phyloP scores from a whole-genome alignment of 768 basidiomycete genomes.

The Phallus indusiatus region DNA sequence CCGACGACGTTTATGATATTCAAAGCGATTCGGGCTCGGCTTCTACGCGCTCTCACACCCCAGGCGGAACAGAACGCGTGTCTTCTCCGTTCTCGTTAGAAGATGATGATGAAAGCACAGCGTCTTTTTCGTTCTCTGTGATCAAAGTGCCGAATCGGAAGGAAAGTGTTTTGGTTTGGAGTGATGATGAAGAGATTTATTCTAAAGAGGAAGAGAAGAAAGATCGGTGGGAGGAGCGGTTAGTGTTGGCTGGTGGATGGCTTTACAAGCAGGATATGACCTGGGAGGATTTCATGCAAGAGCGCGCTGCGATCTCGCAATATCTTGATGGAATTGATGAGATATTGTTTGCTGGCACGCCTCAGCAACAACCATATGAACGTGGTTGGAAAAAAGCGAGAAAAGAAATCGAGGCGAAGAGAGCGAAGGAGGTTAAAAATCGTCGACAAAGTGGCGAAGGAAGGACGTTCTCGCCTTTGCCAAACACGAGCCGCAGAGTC shows the following conservation, averaged over 20 bases:
- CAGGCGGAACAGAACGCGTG: conserved; percentile 9
- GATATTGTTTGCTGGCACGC: conserved; percentile 54
- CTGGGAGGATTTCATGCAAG: conserved; percentile 44
- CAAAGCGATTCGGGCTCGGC: conserved; percentile 56
- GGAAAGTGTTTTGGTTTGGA: conserved; percentile 72
- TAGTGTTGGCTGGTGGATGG: conserved; percentile 78
- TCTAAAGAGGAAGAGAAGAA: conserved; percentile 45
- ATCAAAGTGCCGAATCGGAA: conserved; percentile 58
- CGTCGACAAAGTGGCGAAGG: conserved; percentile 39
- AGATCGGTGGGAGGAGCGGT: conserved; percentile 72
- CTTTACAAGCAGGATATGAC: conserved; percentile 61
- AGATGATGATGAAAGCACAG: conserved; percentile 43
- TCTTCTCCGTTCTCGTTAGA: conserved; percentile 15
- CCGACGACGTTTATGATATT: conserved; percentile 76
- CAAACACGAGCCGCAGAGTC: conserved; percentile 27
- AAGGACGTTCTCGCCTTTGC: conserved; percentile 7
- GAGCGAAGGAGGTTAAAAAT: conserved; percentile 31
- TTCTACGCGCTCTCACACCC: conserved; percentile 23
- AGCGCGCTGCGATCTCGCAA: conserved; percentile 42
- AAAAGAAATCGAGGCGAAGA: conserved; percentile 36
- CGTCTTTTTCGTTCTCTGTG: conserved; percentile 57
- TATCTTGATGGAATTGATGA: conserved; percentile 78
- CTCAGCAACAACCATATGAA: conserved; percentile 29
- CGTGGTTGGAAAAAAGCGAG: conserved; percentile 38
- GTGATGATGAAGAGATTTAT: conserved; percentile 49